phyloP scores from a whole-genome alignment of 371 early-diverging fungal species.

The Haplosporangium sp. region DNA sequence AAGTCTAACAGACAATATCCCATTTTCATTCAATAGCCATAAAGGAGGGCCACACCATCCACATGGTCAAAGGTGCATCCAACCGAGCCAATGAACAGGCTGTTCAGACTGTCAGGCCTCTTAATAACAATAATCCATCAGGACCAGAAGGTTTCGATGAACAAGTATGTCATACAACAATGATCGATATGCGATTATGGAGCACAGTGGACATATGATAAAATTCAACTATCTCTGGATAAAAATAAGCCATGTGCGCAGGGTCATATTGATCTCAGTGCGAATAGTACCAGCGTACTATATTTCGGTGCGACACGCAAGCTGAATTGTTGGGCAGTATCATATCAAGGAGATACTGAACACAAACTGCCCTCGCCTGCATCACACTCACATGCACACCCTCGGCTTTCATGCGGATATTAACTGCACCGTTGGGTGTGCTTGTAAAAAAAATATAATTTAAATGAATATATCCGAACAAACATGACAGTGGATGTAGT shows the following conservation, averaged over 20 bases:
- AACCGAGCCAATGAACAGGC: slow-evolving; percentile 60
- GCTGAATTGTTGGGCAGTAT: slow-evolving; percentile 3
- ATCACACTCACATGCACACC: slow-evolving; percentile 7
- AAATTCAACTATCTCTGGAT: background rate
- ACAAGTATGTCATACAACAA: slow-evolving; percentile 26
- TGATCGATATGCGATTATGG: background rate
- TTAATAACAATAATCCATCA: slow-evolving; percentile 22
- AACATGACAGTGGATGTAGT: background rate
- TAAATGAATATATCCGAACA: background rate
- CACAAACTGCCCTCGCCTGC: background rate
- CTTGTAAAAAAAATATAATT: background rate
- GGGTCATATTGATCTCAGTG: slow-evolving; percentile 2
- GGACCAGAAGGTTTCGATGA: slow-evolving; percentile 38
- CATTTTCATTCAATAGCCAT: slow-evolving; percentile 55
- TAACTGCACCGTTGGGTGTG: background rate
- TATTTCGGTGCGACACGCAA: slow-evolving; percentile 13
- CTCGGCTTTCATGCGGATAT: background rate
- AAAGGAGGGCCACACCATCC: slow-evolving; percentile 69
- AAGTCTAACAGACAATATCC: slow-evolving; percentile 8
- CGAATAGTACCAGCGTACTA: background rate
- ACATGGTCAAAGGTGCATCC: slow-evolving; percentile 69
- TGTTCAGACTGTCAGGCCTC: slow-evolving; percentile 39
- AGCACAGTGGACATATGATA: background rate
- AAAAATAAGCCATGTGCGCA: slow-evolving; percentile 5
- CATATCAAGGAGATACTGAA: slow-evolving; percentile 7